Evolutionary conservation across 768 basidiomycete species (phyloP).

Genomic region (Leccinum sublutescens): DNA sequence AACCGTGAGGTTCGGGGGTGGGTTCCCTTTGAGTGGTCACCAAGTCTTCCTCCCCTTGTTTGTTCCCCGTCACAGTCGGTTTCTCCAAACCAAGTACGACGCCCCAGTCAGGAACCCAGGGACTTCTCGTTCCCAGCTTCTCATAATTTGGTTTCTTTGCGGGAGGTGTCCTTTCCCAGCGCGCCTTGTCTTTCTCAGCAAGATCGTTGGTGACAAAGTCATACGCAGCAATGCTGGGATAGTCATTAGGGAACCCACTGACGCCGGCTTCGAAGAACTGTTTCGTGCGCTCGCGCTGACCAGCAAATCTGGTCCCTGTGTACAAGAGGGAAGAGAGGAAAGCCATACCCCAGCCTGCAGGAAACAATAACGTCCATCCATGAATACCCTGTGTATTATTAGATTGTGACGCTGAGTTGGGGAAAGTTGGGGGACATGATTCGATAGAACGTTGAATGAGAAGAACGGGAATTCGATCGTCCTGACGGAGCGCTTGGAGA

Average conservation of each 20-base stretch:
- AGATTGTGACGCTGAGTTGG: constrained; percentile 17
- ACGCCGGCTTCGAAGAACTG: constrained; percentile 82
- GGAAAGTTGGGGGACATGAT: constrained; percentile 18
- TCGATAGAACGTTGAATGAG: constrained; percentile 79
- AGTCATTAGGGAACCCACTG: constrained; percentile 80
- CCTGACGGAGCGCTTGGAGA: constrained; percentile 64
- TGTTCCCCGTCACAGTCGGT: constrained; percentile 1
- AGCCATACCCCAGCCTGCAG: constrained; percentile 84
- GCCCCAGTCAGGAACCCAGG: constrained; percentile 79
- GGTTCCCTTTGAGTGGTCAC: constrained; percentile 60
- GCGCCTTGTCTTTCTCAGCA: constrained; percentile 51
- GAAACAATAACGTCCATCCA: constrained; percentile 87
- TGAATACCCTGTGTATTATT: constrained; percentile 50
- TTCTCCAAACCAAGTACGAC: constrained; percentile 55
- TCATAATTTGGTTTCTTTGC: constrained; percentile 80
- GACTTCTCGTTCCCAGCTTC: constrained; percentile 61
- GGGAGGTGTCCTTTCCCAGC: constrained; percentile 81
- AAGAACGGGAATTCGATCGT: constrained; percentile 81
- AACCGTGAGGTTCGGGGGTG: constrained; percentile 3
- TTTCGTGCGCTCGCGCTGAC: constrained; percentile 77
- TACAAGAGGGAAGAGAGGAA: constrained; percentile 80
- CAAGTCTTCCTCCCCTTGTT: constrained; percentile 35
- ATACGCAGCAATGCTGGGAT: constrained; percentile 57
- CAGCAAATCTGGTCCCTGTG: constrained; percentile 82
- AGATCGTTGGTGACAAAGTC: constrained; percentile 44